These are phyloP conservation scores for Rhizoclosmatium globosum DNA, from an alignment of 192 early-diverging fungal species.

Conservation along the genomic window DNA sequence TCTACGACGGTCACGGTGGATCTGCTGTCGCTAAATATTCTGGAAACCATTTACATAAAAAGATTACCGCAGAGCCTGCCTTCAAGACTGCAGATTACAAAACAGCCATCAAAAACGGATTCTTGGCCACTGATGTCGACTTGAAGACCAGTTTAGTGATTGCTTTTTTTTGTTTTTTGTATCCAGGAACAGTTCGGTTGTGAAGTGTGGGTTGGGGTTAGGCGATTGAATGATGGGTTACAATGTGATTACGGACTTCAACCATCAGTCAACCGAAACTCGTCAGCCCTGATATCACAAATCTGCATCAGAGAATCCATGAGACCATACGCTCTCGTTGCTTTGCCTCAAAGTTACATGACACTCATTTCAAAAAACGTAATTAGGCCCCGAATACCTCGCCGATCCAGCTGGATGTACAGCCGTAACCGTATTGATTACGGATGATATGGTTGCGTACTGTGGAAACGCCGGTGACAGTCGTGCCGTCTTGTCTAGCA, in stretches of 20 bases:
- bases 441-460: conserved; percentile 80
- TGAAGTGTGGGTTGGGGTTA: conserved; percentile 9
- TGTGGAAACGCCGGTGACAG: conserved; percentile 98
- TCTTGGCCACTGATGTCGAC: conserved; percentile 79
- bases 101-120: conserved; percentile 84
- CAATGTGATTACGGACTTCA: too few relatives aligned
- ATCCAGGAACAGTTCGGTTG: background rate
- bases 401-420: conserved; percentile 96
- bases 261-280: too few relatives aligned
- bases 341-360: background rate
- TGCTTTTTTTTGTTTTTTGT: background rate
- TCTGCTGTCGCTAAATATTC: conserved; percentile 83
- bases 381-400: conserved; percentile 73
- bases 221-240: background rate
- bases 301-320: too few relatives aligned
- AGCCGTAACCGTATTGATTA: conserved; percentile 86
- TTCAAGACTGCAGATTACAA: conserved; percentile 77
- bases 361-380: background rate
- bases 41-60: conserved; percentile 78
- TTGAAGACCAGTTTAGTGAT: conserved; percentile 69
- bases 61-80: conserved; percentile 66
- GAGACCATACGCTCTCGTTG: background rate
- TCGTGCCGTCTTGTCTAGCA: conserved; percentile 82
- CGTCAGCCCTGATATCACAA: too few relatives aligned
- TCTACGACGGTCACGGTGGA: conserved; percentile 97